phyloP scores from a whole-genome alignment of 371 early-diverging fungal genomes.

The Sporodiniella umbellata region DNA sequence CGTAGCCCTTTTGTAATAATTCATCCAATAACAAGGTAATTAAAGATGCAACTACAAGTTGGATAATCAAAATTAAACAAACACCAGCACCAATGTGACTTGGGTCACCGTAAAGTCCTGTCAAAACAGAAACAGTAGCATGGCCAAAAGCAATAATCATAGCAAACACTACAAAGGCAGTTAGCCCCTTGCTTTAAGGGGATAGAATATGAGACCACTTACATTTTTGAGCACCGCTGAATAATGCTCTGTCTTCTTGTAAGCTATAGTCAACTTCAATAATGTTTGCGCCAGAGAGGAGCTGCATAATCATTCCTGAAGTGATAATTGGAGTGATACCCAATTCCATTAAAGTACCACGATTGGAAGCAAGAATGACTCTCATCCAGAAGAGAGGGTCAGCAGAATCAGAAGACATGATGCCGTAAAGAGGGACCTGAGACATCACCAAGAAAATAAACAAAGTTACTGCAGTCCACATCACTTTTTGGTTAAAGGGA shows the following conservation, averaged over 20 bases:
- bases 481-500: constrained; percentile 97
- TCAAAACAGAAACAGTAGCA: constrained; percentile 97
- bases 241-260: constrained; percentile 98
- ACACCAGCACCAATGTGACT: constrained; percentile 95
- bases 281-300: constrained; percentile 96
- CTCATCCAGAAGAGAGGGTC: constrained; percentile 99
- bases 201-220: constrained; percentile 34
- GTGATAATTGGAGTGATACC: constrained; percentile 99
- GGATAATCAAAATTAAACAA: constrained; percentile 94
- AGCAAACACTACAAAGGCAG: constrained; percentile 67
- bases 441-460: constrained; percentile 99
- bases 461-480: constrained; percentile 99
- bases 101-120: constrained; percentile 98
- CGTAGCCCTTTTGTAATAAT: constrained; percentile 99
- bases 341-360: constrained; percentile 99
- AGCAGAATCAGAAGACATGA: constrained; percentile 98
- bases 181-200: neutral
- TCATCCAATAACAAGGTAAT: constrained; percentile 99
- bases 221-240: constrained; percentile 98
- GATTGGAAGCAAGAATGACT: constrained; percentile 99
- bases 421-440: constrained; percentile 99
- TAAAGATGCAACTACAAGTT: constrained; percentile 97
- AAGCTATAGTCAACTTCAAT: constrained; percentile 98
- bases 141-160: constrained; percentile 98
- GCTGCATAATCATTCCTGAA: constrained; percentile 99